phyloP scores from a whole-genome alignment of 1,284 basidiomycete genomes.

The Melampsora larici-populina region DNA sequence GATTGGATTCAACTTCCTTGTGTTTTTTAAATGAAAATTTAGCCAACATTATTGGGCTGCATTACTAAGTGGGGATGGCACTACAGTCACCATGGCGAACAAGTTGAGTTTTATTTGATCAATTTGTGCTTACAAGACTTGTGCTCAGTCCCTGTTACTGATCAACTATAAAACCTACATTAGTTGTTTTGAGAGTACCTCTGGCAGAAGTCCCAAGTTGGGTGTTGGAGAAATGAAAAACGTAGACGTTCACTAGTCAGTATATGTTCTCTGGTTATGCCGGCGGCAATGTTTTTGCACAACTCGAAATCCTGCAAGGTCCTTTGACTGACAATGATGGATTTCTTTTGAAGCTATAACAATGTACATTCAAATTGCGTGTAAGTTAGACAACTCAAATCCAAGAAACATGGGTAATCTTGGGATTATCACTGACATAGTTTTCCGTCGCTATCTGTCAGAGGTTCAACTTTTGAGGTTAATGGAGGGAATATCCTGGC shows the following conservation, averaged over 20 bases:
- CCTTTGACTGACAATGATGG: no score
- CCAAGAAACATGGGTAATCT: no score
- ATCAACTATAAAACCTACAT: neutral
- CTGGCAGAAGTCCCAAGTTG: conserved; percentile 29
- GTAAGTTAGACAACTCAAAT: no score
- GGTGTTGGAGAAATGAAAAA: conserved; percentile 12
- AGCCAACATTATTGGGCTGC: conserved; percentile 37
- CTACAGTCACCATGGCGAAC: conserved; percentile 38
- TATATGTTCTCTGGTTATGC: neutral
- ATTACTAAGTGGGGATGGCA: conserved; percentile 15
- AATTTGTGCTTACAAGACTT: neutral
- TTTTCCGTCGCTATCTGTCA: neutral
- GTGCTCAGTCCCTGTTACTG: no score
- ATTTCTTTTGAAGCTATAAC: no score
- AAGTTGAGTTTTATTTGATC: conserved; percentile 18
- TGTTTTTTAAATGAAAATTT: neutral
- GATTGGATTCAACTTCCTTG: neutral
- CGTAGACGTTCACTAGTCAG: conserved; percentile 35
- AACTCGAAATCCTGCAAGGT: no score
- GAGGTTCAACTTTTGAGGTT: conserved; percentile 11
- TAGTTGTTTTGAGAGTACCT: conserved; percentile 32
- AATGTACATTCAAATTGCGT: no score
- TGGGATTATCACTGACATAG: no score
- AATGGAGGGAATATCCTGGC: conserved; percentile 21
- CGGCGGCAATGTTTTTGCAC: no score